These are phyloP conservation scores for Silene uniflora DNA, from an alignment of 148 eudicot genomes.

Conservation along the genomic window DNA sequence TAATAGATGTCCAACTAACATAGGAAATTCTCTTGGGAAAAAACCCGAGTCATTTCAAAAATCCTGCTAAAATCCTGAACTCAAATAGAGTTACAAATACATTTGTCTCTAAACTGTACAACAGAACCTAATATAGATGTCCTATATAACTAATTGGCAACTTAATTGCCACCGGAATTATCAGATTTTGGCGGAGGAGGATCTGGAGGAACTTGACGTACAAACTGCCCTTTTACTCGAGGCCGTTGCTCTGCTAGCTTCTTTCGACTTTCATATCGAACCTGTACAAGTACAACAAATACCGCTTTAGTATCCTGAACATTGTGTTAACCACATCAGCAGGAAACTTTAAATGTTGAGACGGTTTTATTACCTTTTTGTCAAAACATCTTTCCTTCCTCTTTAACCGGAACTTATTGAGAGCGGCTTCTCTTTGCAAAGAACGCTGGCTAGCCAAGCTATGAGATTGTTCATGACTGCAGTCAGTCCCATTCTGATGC, in stretches of 20 bases:
- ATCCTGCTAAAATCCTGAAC: background rate
- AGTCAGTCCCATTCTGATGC: constrained; percentile 29
- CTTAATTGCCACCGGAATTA: constrained; percentile 24
- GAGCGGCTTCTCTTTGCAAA: constrained; percentile 73
- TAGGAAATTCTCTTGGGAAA: too few relatives aligned
- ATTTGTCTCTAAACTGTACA: background rate
- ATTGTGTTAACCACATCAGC: too few relatives aligned
- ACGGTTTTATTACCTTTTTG: constrained; percentile 59
- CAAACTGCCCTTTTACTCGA: constrained; percentile 91
- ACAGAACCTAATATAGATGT: background rate
- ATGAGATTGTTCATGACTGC: constrained; percentile 36
- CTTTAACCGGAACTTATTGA: constrained; percentile 75
- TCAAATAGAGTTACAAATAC: background rate
- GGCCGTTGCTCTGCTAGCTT: constrained; percentile 93
- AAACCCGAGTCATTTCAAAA: too few relatives aligned
- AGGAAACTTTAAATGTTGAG: background rate
- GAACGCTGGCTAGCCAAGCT: constrained; percentile 38
- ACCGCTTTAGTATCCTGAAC: background rate
- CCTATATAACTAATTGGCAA: constrained; percentile 18
- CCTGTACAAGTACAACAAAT: constrained; percentile 43
- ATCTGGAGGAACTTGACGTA: constrained; percentile 61
- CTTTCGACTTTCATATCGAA: constrained; percentile 82
- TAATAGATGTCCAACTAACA: too few relatives aligned
- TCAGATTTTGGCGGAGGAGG: constrained; percentile 35
- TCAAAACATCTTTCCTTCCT: constrained; percentile 90